Evolutionary conservation across 2,329 filamentous ascomycete species (phyloP).

Genomic region (Curvularia verruculosa): DNA sequence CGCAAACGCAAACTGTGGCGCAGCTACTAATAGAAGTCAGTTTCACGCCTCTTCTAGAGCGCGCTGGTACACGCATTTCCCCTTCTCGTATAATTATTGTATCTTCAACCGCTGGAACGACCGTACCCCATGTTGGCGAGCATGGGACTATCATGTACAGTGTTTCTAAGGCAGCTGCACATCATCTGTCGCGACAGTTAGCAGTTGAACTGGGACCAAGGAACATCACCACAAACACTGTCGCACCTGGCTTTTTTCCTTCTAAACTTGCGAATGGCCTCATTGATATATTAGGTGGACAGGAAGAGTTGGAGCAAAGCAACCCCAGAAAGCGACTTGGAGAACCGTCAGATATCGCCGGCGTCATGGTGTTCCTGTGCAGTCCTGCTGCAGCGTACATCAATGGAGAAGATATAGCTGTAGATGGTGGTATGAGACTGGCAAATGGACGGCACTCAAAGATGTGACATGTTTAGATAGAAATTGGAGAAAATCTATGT

Average conservation of each 20-base stretch:
- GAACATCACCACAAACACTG: conserved; percentile 49
- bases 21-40: conserved; percentile 23
- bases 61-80: conserved; percentile 37
- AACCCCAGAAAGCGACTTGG: conserved; percentile 45
- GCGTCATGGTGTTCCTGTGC: conserved; percentile 46
- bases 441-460: conserved; percentile 36
- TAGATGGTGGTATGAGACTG: conserved; percentile 41
- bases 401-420: conserved; percentile 42
- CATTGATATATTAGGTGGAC: conserved; percentile 48
- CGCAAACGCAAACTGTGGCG: too few species aligned
- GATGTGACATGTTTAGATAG: conserved; percentile 16
- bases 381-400: conserved; percentile 39
- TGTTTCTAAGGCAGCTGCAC: conserved; percentile 49
- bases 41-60: conserved; percentile 46
- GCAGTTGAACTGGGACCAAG: conserved; percentile 49
- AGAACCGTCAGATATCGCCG: conserved; percentile 47
- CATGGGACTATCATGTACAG: conserved; percentile 51
- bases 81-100: conserved; percentile 50
- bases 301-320: conserved; percentile 48
- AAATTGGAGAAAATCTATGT: neutral
- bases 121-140: conserved; percentile 47
- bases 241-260: conserved; percentile 51
- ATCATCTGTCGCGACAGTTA: conserved; percentile 48
- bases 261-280: conserved; percentile 47
- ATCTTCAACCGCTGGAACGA: conserved; percentile 45